Evolutionary conservation across 306 rosid genomes (phyloP).

Genomic region (Prunus campanulata): DNA sequence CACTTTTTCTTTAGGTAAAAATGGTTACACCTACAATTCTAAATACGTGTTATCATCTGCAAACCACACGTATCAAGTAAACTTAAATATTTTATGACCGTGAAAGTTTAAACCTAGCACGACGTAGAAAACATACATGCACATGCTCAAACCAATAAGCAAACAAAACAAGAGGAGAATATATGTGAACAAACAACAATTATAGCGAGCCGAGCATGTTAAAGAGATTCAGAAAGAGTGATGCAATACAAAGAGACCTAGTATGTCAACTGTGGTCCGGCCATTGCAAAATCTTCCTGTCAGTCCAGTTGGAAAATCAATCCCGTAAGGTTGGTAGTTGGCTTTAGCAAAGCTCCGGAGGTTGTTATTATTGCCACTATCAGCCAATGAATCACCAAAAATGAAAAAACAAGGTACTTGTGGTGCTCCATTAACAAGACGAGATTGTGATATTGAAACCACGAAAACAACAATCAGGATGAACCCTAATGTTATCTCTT

Average conservation of each 20-base stretch:
- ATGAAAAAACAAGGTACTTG: conserved; percentile 43
- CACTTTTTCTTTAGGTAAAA: no score
- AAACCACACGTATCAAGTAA: no score
- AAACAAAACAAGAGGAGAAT: no score
- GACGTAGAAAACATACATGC: no score
- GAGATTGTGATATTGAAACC: background rate
- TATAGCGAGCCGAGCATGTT: conserved; percentile 6
- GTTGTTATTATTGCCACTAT: conserved; percentile 54
- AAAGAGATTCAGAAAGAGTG: background rate
- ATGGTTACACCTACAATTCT: no score
- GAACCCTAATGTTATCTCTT: background rate
- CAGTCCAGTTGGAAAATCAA: conserved; percentile 36
- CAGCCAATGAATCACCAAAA: conserved; percentile 55
- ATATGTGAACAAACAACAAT: background rate
- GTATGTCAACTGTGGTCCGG: conserved; percentile 28
- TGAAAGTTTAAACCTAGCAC: no score
- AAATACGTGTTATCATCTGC: no score
- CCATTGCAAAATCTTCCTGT: conserved; percentile 68
- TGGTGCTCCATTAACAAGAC: background rate
- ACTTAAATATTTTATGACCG: no score
- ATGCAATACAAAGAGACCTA: conserved; percentile 30
- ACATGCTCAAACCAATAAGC: no score
- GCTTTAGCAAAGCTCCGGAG: conserved; percentile 17
- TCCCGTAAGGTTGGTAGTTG: conserved; percentile 53
- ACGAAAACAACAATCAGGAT: background rate